Evolutionary conservation across 2,329 filamentous ascomycete species (phyloP).

Genomic region (Epichloe baconii): DNA sequence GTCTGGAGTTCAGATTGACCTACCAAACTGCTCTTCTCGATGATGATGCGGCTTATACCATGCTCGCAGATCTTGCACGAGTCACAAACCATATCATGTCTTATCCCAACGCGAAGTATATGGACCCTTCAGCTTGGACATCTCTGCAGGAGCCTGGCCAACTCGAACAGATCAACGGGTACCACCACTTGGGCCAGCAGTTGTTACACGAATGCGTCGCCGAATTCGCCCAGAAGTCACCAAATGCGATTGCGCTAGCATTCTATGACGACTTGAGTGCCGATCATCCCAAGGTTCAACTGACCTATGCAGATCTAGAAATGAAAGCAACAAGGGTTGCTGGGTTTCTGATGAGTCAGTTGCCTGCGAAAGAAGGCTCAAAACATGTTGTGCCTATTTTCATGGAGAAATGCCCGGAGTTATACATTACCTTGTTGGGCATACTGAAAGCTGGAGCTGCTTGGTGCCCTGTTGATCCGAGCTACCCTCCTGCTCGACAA

Average conservation of each 20-base stretch:
- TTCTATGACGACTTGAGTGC: conserved; percentile 4
- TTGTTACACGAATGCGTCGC: neutral
- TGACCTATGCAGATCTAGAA: conserved; percentile 24
- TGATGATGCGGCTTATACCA: neutral
- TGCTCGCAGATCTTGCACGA: neutral
- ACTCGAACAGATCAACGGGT: neutral
- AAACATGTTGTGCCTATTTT: conserved; percentile 22
- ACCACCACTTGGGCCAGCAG: neutral
- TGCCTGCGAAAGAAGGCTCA: conserved; percentile 2
- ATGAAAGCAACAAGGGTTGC: conserved; percentile 20
- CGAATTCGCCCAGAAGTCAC: neutral
- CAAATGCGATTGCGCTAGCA: neutral
- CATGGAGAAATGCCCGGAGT: conserved; percentile 24
- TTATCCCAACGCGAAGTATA: neutral
- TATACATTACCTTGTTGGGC: conserved; percentile 27
- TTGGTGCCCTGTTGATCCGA: conserved; percentile 27
- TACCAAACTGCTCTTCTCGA: neutral
- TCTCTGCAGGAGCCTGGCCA: neutral
- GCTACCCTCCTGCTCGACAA: conserved; percentile 23
- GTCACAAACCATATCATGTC: neutral
- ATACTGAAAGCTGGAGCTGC: conserved; percentile 28
- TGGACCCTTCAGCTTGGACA: neutral
- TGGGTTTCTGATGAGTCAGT: conserved; percentile 9
- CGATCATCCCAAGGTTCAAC: conserved; percentile 4
- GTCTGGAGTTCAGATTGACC: neutral